Base-by-base conservation (phyloP, 768 basidiomycete genomes). In the Lanmaoa pseudosensibilis region DNA sequence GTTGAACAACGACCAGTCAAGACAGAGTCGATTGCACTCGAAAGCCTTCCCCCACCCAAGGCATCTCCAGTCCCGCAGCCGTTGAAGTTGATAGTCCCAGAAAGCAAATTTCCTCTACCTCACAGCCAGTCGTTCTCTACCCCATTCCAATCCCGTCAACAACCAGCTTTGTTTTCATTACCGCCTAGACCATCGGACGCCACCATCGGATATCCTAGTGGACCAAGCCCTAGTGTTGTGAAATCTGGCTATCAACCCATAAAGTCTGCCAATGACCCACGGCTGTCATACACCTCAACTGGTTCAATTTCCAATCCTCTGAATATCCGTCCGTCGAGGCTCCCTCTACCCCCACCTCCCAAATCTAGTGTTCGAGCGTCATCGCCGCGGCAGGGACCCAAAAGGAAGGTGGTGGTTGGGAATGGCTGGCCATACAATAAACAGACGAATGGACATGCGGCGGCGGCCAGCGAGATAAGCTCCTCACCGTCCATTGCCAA, bases 291-390 rank as follows among this genome's bases (percentile, higher is more conserved):
- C 56, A 75, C 79, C 34, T 63, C 76, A n/a, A 61, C 71, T 8
- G 78, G 77, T 12, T 74, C 81, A 10, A 65, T 75, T 25, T 77
- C 74, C 0, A 86, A 86, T 64, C 83, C 84, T 23, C 67, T 86
- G 39, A 76, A 74, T 46, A 85, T 86, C 51, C 74, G 77, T 25
- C 82, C 85, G 15, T 80, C 83, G 15, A 62, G 65, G 46, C 49
- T 46, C 33, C 47, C 56, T n/a, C 69, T 54, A 8, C 58, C 50
- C 4, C 52, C 33, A 21, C 48, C 60, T n/a, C 40, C 40, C 2
- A 68, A 63, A 46, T 1, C 47, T 30, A 19, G 5, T 49, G 15
- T 44, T 2, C 68, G 57, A 37, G 32, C n/a, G 37, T 46, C 56
- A 3, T 13, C 68, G 6, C 68, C 68, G 4, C 46, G 34, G 4